Conservation (phyloP, 1,284 basidiomycete species). For the Pseudomicrostroma phylloplanum region DNA sequence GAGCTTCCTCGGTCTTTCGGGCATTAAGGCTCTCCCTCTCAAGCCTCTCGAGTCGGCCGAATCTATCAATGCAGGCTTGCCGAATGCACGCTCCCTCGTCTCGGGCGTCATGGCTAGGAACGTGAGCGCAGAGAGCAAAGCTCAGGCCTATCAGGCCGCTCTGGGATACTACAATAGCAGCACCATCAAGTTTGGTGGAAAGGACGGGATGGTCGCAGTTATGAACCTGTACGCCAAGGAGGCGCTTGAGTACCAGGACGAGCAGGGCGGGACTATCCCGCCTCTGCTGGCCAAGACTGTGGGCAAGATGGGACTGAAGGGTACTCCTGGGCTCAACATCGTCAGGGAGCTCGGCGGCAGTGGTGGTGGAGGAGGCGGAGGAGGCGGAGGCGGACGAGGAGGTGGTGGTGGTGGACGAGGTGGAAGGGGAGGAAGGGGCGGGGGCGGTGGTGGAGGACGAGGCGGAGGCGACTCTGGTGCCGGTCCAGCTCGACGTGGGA, state of each 20-base stretch:
- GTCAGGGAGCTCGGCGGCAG: constrained; percentile 15
- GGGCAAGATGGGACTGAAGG: constrained; percentile 62
- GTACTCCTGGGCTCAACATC: constrained; percentile 55
- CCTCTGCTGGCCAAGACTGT: constrained; percentile 57
- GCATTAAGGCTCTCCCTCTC: constrained; percentile 53
- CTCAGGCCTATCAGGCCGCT: constrained; percentile 58
- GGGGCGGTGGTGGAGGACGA: no score
- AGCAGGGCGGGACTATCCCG: constrained; percentile 49
- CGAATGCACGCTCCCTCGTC: background rate
- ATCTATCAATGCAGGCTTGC: background rate
- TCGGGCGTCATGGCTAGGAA: background rate
- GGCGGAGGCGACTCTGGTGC: no score
- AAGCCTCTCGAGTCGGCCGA: background rate
- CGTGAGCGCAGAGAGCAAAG: constrained; percentile 53
- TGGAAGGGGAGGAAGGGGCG: no score
- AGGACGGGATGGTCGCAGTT: constrained; percentile 55
- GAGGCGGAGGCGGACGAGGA: background rate
- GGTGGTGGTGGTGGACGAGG: constrained; percentile 1
- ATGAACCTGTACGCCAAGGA: constrained; percentile 56
- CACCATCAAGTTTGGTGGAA: constrained; percentile 53
- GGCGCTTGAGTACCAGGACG: constrained; percentile 54
- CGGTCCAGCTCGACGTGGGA: no score
- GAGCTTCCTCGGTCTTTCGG: constrained; percentile 57
- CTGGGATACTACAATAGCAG: constrained; percentile 61
- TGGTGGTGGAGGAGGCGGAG: background rate